phyloP scores from a whole-genome alignment of 2,329 filamentous ascomycete genomes.

The Parascedosporium putredinis region DNA sequence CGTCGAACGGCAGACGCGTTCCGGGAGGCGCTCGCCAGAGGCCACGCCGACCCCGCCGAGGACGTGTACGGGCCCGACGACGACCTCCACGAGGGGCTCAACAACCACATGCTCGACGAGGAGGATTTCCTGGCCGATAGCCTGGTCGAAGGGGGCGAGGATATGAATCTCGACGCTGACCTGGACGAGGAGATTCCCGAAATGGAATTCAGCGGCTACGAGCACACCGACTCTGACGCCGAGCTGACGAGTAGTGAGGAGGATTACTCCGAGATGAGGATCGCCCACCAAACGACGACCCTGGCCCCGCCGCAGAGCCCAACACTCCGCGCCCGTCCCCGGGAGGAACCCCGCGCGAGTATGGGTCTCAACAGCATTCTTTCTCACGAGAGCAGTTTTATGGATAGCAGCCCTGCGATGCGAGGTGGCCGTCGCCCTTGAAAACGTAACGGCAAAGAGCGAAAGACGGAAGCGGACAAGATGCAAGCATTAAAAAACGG shows the following conservation, averaged over 20 bases:
- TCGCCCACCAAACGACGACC: conserved; percentile 20
- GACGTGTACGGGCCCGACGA: conserved; percentile 44
- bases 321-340: conserved; percentile 21
- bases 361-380: conserved; percentile 47
- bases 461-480: not conserved
- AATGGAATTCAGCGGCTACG: conserved; percentile 54
- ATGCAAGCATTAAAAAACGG: too few relatives aligned
- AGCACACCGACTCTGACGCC: conserved; percentile 68
- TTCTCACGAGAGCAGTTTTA: conserved; percentile 45
- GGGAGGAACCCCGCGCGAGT: conserved; percentile 29
- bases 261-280: conserved; percentile 64
- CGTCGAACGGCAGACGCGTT: conserved; percentile 51
- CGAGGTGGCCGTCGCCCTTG: conserved; percentile 1
- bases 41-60: conserved; percentile 31
- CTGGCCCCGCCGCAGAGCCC: conserved; percentile 26
- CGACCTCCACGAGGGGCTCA: too few relatives aligned
- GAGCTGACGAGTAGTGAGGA: conserved; percentile 42
- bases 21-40: conserved; percentile 45
- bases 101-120: conserved; percentile 43
- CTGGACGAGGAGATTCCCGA: conserved; percentile 63
- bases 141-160: conserved; percentile 13
- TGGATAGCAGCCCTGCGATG: conserved; percentile 38
- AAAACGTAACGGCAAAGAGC: too few relatives aligned
- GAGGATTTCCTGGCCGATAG: conserved; percentile 28
- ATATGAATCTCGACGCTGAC: conserved; percentile 55